Evolutionary conservation across 2,329 filamentous ascomycete genomes (phyloP), one percentile per base, ranked within the genome.

Genomic region (Neocatenulostroma microsporum): DNA sequence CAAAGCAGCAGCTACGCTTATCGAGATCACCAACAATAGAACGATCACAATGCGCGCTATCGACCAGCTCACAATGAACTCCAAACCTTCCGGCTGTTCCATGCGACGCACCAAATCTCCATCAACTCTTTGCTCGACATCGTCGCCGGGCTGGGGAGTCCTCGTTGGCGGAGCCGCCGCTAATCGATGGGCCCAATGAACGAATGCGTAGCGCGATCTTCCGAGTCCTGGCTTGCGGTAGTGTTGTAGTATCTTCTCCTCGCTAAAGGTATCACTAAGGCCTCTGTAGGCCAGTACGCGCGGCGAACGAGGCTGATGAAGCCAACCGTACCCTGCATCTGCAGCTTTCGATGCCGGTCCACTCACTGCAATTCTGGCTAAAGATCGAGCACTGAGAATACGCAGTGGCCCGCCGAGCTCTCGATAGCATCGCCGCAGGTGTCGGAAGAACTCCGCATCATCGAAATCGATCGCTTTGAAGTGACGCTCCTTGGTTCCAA

Each of bases 151-250:
- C 13, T 36, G 26, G 17, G 37, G 34, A 25, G 26, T 37, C 21
- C 20, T n/a, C 3, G 24, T 19, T 5, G 30, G 37, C 10, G 39
- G 43, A 10, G 53, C 46, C 21, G 48, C 45, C 9, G 60, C 56
- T 3, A 63, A 29, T 9, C 61, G 51, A 30, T 61, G 54, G 4
- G 60, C 63, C 63, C 64, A 67, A 28, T 64, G 56, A 9, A 68
- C 64, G 54, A 66, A 67, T 9, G 58, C 62, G 36, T 62, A 66
- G 25, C 59, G 48, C 6, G 50, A 56, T 32, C 57, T 58, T 0
- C 62, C 65, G 1, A 45, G 40, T 4, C 30, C 38, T 0, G 63
- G 65, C 1, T 50, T 30, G 3, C 40, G 43, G 41, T 60, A 67
- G 5, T 62, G 46, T 3, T 49, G 46, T 34, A 63, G 42, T 12